A percentile compares a stretch with the other conserved stretches of the same genome.
phyloP scores from a whole-genome alignment of 2,329 filamentous ascomycete species.

The Phialophora tarda region DNA sequence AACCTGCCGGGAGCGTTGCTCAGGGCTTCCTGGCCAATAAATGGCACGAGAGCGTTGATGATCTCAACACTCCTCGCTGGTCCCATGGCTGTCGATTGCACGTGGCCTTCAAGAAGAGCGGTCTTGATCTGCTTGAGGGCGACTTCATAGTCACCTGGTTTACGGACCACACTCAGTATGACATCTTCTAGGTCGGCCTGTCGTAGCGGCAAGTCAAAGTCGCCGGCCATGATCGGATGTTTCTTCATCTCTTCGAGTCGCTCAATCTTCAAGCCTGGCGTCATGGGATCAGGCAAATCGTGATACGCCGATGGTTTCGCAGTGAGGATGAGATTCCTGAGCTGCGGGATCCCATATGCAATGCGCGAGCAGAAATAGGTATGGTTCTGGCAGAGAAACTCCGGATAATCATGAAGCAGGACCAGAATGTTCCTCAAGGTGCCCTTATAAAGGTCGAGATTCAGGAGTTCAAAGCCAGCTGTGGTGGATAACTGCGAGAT shows the following conservation, averaged over 20 bases:
- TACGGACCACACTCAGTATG: constrained; percentile 59
- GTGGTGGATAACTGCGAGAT: constrained; percentile 81
- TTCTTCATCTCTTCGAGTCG: constrained; percentile 75
- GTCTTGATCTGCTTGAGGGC: constrained; percentile 70
- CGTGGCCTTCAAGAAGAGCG: constrained; percentile 18
- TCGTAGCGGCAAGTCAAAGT: constrained; percentile 59
- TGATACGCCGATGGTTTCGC: constrained; percentile 73
- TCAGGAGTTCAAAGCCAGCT: constrained; percentile 68
- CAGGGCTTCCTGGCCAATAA: constrained; percentile 76
- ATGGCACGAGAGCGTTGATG: constrained; percentile 81
- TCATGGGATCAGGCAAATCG: constrained; percentile 75
- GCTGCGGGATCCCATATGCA: constrained; percentile 80
- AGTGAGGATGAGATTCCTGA: constrained; percentile 85
- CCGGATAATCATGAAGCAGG: constrained; percentile 91
- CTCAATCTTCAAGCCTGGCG: constrained; percentile 75
- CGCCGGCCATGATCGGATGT: constrained; percentile 67
- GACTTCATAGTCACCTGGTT: constrained; percentile 55
- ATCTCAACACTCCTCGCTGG: constrained; percentile 50
- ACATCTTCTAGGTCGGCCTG: constrained; percentile 59
- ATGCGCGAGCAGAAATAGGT: constrained; percentile 80
- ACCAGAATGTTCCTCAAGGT: constrained; percentile 81
- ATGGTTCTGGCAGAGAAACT: constrained; percentile 89
- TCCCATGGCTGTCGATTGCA: constrained; percentile 17
- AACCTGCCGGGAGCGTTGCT: constrained; percentile 64
- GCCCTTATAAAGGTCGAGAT: constrained; percentile 83